phyloP scores from a whole-genome alignment of 768 basidiomycete genomes.

The Brasilioporus rufonigricans region DNA sequence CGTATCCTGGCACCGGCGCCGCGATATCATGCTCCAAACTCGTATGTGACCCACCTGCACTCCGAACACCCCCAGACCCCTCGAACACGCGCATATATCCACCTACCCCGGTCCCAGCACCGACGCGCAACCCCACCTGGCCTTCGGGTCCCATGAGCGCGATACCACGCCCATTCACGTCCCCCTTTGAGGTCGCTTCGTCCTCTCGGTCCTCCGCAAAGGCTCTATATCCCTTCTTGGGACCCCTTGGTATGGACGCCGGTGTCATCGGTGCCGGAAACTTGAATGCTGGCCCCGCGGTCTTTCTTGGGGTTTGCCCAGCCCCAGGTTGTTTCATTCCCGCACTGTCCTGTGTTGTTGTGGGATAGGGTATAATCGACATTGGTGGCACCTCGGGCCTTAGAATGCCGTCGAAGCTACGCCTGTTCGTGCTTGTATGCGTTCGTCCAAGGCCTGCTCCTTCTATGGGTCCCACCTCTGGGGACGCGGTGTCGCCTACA shows the following conservation, averaged over 20 bases:
- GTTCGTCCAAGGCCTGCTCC: constrained; percentile 6
- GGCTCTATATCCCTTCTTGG: constrained; percentile 7
- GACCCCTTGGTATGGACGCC: constrained; percentile 10
- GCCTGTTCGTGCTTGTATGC: constrained; percentile 4
- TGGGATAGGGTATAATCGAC: constrained; percentile 24
- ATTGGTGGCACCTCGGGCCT: constrained; percentile 22
- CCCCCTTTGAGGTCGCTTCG: not conserved
- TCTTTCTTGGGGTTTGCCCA: constrained; percentile 22
- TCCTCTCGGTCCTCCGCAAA: constrained; percentile 6
- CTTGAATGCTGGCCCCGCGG: constrained; percentile 1
- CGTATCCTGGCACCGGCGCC: constrained; percentile 21
- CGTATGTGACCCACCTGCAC: not conserved
- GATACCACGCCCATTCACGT: not conserved
- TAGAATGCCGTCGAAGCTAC: constrained; percentile 24
- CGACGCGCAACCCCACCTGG: not conserved
- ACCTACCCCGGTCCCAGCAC: constrained; percentile 3
- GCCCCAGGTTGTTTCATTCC: constrained; percentile 2
- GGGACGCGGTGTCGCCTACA: not conserved
- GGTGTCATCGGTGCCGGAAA: constrained; percentile 23
- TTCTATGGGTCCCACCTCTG: not conserved
- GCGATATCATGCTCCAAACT: constrained; percentile 10
- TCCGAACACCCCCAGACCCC: not conserved
- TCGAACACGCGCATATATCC: constrained; percentile 28
- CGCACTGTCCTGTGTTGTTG: not conserved
- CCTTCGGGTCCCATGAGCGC: constrained; percentile 5